Evolutionary conservation across 169 alveolate genomes (phyloP).

Genomic region (Neospora caninum): DNA sequence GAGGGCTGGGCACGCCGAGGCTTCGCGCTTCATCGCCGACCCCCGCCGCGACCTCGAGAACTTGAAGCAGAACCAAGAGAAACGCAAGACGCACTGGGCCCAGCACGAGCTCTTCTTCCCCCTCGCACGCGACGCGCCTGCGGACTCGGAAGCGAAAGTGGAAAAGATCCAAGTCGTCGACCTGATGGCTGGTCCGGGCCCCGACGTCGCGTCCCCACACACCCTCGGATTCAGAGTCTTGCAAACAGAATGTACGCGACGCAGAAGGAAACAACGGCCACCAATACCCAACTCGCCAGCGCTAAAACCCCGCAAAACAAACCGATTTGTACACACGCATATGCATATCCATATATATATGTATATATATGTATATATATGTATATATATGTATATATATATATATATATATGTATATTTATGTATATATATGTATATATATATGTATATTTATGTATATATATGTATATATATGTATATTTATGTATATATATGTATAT

Average conservation of each 20-base stretch:
- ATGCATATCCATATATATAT: not conserved
- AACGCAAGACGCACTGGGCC: not conserved
- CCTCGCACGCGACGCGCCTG: not conserved
- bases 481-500: not conserved
- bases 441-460: too few species aligned
- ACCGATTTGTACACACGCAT: not conserved
- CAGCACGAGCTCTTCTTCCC: constrained; percentile 34
- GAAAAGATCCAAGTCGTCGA: not conserved
- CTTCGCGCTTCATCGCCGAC: not conserved
- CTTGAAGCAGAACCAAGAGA: not conserved
- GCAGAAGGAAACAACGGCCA: too few species aligned
- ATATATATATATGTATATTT: not conserved
- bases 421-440: too few species aligned
- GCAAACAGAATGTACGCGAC: constrained; percentile 10
- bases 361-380: not conserved
- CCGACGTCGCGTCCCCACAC: not conserved
- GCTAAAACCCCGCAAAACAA: not conserved
- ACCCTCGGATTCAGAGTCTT: not conserved
- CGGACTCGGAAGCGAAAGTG: not conserved
- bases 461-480: not conserved
- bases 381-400: not conserved
- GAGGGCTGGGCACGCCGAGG: constrained; percentile 21
- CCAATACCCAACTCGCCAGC: too few species aligned
- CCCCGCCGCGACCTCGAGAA: not conserved
- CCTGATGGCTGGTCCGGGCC: constrained; percentile 12